These are phyloP conservation scores for Solanum sejunctum DNA, from an alignment of 257 asterid genomes.

Conservation along the genomic window DNA sequence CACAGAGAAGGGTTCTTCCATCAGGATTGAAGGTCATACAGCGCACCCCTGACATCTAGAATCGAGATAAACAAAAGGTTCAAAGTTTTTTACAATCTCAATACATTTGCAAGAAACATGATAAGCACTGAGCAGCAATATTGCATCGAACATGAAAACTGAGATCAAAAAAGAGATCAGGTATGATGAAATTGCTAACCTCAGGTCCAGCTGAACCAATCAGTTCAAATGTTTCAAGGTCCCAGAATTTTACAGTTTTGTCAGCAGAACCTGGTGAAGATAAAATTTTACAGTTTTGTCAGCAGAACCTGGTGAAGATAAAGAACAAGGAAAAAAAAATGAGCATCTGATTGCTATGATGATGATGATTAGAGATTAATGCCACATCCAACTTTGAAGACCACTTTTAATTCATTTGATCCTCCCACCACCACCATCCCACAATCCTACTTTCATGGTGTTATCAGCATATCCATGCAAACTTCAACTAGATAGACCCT, in stretches of 20 bases:
- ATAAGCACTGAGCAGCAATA: neutral
- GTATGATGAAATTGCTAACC: conserved; percentile 30
- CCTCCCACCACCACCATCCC: neutral
- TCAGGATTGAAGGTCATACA: conserved; percentile 97
- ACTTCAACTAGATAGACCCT: neutral
- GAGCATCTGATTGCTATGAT: neutral
- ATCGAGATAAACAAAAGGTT: conserved; percentile 14
- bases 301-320: conserved; percentile 40
- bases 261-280: conserved; percentile 82
- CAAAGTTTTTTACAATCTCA: conserved; percentile 5
- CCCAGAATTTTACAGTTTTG: conserved; percentile 96
- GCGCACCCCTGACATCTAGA: conserved; percentile 90
- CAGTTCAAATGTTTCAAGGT: conserved; percentile 97
- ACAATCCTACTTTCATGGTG: neutral
- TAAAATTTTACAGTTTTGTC: conserved; percentile 94
- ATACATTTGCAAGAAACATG: neutral
- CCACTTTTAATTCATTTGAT: neutral
- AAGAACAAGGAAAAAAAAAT: neutral
- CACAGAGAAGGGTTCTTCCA: conserved; percentile 96
- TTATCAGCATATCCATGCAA: neutral
- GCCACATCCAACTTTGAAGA: neutral
- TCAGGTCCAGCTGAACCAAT: conserved; percentile 95
- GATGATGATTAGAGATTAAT: neutral
- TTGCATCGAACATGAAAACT: neutral
- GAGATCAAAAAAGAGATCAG: neutral